Evolutionary conservation across 2,329 filamentous ascomycete genomes (phyloP).

Genomic region (Cytospora chrysosperma): DNA sequence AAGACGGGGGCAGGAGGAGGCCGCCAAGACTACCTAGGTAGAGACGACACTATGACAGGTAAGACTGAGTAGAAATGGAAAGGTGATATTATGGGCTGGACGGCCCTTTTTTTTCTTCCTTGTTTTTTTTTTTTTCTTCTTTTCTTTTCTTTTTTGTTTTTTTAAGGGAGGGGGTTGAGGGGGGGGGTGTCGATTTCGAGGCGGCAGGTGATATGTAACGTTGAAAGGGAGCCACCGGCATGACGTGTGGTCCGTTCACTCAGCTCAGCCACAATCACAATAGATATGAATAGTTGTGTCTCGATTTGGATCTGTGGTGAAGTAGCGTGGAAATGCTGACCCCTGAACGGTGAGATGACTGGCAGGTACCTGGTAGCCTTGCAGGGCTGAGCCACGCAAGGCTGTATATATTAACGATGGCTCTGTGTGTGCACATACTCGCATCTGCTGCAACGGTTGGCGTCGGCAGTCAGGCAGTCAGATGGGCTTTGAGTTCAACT

Average conservation of each 20-base stretch:
- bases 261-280: constrained; percentile 17
- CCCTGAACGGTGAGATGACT: neutral
- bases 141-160: too few relatives aligned
- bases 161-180: too few relatives aligned
- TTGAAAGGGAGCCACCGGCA: neutral
- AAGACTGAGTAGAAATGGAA: neutral
- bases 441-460: too few relatives aligned
- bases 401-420: neutral
- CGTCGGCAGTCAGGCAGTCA: too few relatives aligned
- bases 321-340: neutral
- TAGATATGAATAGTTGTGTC: constrained; percentile 5
- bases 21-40: neutral
- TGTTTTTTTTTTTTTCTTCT: too few relatives aligned
- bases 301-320: neutral
- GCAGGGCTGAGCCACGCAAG: constrained; percentile 20
- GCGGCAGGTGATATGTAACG: neutral
- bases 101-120: constrained; percentile 1
- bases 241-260: constrained; percentile 2
- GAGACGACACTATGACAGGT: neutral
- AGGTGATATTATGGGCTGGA: constrained; percentile 1
- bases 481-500: neutral
- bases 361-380: constrained; percentile 12
- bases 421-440: neutral
- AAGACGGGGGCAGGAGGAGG: neutral
- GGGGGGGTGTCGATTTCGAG: too few relatives aligned